phyloP scores from a whole-genome alignment of 192 early-diverging fungal species.

The Coemansia sp. region DNA sequence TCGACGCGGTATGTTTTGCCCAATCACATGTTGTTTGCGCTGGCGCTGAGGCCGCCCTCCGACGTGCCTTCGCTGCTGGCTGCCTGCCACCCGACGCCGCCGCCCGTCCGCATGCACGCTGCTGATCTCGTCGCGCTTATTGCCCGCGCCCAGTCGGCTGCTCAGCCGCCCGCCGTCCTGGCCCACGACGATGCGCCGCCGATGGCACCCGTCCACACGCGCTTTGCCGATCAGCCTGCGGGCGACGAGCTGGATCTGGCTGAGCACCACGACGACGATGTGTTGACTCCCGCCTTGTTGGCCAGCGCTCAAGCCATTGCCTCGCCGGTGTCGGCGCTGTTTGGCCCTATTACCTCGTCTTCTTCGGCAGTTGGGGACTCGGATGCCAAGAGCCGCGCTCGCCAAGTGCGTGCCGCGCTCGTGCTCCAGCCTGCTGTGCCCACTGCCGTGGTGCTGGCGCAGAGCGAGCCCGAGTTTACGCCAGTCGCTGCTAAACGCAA shows the following conservation, averaged over 20 bases:
- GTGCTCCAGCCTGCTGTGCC: slow-evolving; percentile 35
- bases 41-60: slow-evolving; percentile 75
- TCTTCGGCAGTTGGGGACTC: background rate
- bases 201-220: slow-evolving; percentile 27
- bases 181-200: background rate
- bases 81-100: slow-evolving; percentile 80
- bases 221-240: slow-evolving; percentile 29
- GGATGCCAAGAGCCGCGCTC: background rate
- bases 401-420: slow-evolving; percentile 31
- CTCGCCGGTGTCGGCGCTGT: slow-evolving; percentile 25
- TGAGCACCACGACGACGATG: slow-evolving; percentile 5
- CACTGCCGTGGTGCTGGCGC: background rate
- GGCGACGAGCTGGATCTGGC: background rate
- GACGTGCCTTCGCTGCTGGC: slow-evolving; percentile 68
- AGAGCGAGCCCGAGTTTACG: background rate
- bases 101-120: slow-evolving; percentile 83
- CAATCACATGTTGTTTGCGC: slow-evolving; percentile 81
- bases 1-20: slow-evolving; percentile 86
- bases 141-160: background rate
- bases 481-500: background rate
- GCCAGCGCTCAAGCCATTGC: slow-evolving; percentile 6
- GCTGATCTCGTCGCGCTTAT: slow-evolving; percentile 72
- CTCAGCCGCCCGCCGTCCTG: slow-evolving; percentile 10
- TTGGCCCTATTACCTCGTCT: slow-evolving; percentile 5
- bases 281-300: slow-evolving; percentile 16